Conservation (phyloP, 2,329 filamentous ascomycete genomes). For the Colletotrichum sp. region DNA sequence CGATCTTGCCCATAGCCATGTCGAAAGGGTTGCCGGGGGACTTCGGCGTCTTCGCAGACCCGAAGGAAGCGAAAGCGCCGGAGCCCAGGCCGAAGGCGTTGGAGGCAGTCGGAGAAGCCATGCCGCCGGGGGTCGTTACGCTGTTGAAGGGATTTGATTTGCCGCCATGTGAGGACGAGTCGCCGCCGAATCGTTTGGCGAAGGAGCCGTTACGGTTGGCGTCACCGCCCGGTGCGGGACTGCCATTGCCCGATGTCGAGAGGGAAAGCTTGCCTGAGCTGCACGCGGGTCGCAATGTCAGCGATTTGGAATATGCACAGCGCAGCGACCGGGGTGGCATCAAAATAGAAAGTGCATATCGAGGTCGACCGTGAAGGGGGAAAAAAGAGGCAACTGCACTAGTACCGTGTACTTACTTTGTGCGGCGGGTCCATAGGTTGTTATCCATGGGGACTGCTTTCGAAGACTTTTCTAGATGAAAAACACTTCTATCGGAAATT, state of each 20-base stretch:
- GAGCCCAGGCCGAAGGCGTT: constrained; percentile 93
- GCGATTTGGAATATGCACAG: background rate
- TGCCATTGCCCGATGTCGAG: constrained; percentile 70
- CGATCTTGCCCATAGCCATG: constrained; percentile 61
- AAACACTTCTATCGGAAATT: background rate
- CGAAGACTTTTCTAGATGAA: constrained; percentile 21
- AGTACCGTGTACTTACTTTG: constrained; percentile 65
- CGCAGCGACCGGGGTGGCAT: constrained; percentile 16
- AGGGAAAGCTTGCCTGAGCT: constrained; percentile 92
- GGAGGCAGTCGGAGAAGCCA: constrained; percentile 82
- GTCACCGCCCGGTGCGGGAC: constrained; percentile 57
- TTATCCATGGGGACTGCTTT: constrained; percentile 60
- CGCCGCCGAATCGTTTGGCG: constrained; percentile 77
- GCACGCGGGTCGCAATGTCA: constrained; percentile 25
- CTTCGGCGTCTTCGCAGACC: constrained; percentile 86
- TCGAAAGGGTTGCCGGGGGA: constrained; percentile 83
- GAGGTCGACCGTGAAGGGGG: background rate
- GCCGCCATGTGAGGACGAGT: constrained; percentile 75
- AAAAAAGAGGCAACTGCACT: background rate
- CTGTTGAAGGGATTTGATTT: constrained; percentile 81
- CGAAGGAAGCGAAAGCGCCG: constrained; percentile 96
- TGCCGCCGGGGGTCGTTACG: constrained; percentile 71
- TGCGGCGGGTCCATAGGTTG: constrained; percentile 80
- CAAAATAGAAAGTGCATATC: background rate
- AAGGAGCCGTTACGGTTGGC: constrained; percentile 66